phyloP scores from a whole-genome alignment of 345 rosid species.

The Acer saccharum region DNA sequence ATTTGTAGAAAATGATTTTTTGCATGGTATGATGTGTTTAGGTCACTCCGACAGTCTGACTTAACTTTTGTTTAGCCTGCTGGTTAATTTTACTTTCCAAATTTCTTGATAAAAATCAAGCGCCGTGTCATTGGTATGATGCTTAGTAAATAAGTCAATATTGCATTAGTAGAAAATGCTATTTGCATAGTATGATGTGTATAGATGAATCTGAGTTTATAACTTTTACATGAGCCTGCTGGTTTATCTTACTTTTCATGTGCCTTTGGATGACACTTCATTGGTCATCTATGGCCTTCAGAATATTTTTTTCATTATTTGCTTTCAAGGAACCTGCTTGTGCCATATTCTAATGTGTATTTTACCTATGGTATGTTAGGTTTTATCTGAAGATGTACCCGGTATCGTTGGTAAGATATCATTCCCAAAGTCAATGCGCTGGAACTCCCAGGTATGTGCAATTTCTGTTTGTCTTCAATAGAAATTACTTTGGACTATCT shows the following conservation, averaged over 20 bases:
- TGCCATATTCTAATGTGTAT: neutral
- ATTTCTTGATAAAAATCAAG: neutral
- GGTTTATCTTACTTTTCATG: too few species aligned
- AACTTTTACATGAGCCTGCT: neutral
- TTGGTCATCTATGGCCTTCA: too few species aligned
- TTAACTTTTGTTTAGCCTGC: too few species aligned
- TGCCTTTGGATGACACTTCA: too few species aligned
- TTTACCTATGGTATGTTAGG: slow-evolving; percentile 40
- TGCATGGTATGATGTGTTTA: neutral
- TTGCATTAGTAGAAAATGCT: neutral
- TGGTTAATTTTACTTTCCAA: neutral
- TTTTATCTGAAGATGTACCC: slow-evolving; percentile 84
- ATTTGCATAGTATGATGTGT: neutral
- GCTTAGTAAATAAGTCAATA: neutral
- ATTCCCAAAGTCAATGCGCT: slow-evolving; percentile 94
- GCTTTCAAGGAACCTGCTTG: neutral
- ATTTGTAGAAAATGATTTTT: neutral
- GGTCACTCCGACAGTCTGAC: neutral
- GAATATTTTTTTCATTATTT: too few species aligned
- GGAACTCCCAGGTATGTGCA: slow-evolving; percentile 80
- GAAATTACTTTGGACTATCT: slow-evolving; percentile 2
- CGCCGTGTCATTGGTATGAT: neutral
- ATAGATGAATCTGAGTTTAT: neutral
- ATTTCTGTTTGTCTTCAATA: slow-evolving; percentile 18
- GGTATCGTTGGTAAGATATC: slow-evolving; percentile 67